phyloP scores from a whole-genome alignment of 371 early-diverging fungal genomes.

The Mucor plumbeus region DNA sequence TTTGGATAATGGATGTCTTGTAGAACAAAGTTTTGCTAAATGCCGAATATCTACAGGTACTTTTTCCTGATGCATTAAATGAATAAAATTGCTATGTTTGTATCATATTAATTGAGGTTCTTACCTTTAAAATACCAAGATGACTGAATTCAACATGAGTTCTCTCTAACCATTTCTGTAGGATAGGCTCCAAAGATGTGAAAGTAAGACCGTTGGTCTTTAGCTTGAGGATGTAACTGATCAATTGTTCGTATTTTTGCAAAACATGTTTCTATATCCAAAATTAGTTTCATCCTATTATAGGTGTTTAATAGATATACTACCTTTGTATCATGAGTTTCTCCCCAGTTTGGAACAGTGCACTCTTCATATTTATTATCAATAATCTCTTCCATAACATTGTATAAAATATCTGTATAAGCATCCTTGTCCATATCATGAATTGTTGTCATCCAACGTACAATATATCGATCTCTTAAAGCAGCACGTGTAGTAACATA shows the following conservation, averaged over 20 bases:
- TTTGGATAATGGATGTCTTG: constrained; percentile 10
- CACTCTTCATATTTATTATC: constrained; percentile 39
- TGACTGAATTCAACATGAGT: constrained; percentile 37
- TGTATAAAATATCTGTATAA: constrained; percentile 41
- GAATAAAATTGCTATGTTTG: no score
- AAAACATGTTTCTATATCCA: constrained; percentile 33
- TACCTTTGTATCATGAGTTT: constrained; percentile 36
- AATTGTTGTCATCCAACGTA: constrained; percentile 43
- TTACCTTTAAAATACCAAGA: constrained; percentile 40
- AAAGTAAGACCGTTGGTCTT: constrained; percentile 48
- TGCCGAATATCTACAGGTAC: constrained; percentile 37
- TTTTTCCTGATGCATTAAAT: constrained; percentile 28
- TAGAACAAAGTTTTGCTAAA: constrained; percentile 41
- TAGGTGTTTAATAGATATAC: not conserved
- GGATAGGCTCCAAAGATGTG: constrained; percentile 40
- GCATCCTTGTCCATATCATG: constrained; percentile 44
- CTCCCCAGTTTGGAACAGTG: constrained; percentile 32
- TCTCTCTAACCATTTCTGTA: constrained; percentile 49
- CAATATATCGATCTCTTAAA: constrained; percentile 47
- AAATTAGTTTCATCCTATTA: not conserved
- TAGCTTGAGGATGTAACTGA: constrained; percentile 48
- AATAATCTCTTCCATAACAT: constrained; percentile 39
- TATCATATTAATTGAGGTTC: no score
- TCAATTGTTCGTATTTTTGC: constrained; percentile 46
- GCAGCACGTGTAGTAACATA: constrained; percentile 52